phyloP scores from a whole-genome alignment of 1,139 yeast genomes.

The Saccharomyces hybrid region DNA sequence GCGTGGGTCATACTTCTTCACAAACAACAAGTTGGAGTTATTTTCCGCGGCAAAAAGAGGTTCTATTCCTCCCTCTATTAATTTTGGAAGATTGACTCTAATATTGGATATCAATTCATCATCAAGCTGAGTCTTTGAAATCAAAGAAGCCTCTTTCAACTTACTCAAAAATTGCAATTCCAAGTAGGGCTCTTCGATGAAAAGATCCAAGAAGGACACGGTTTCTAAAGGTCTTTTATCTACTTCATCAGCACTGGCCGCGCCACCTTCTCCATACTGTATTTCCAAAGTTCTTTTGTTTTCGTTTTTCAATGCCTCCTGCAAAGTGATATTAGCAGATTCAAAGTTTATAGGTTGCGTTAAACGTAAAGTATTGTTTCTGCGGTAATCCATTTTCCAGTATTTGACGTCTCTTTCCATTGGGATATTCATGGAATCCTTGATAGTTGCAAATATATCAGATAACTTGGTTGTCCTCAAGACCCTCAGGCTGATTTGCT shows the following conservation, averaged over 20 bases:
- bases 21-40: constrained; percentile 43
- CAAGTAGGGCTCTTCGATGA: constrained; percentile 30
- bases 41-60: constrained; percentile 25
- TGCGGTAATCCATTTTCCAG: constrained; percentile 60
- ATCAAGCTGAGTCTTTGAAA: constrained; percentile 10
- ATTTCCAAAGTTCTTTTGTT: neutral
- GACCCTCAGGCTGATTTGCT: constrained; percentile 46
- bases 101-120: constrained; percentile 18
- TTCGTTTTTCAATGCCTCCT: constrained; percentile 38
- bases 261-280: neutral
- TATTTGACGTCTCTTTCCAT: constrained; percentile 41
- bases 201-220: constrained; percentile 17
- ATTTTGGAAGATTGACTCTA: constrained; percentile 14
- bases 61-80: constrained; percentile 6
- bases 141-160: constrained; percentile 10
- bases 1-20: constrained; percentile 61
- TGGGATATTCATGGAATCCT: constrained; percentile 38
- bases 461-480: constrained; percentile 50
- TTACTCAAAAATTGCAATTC: constrained; percentile 18
- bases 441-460: constrained; percentile 45
- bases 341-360: constrained; percentile 42
- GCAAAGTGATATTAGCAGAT: constrained; percentile 34
- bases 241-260: constrained; percentile 10
- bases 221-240: constrained; percentile 10
- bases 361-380: constrained; percentile 66